Evolutionary conservation across 192 early-diverging fungal species (phyloP).

Genomic region (Entomortierella beljakovae): DNA sequence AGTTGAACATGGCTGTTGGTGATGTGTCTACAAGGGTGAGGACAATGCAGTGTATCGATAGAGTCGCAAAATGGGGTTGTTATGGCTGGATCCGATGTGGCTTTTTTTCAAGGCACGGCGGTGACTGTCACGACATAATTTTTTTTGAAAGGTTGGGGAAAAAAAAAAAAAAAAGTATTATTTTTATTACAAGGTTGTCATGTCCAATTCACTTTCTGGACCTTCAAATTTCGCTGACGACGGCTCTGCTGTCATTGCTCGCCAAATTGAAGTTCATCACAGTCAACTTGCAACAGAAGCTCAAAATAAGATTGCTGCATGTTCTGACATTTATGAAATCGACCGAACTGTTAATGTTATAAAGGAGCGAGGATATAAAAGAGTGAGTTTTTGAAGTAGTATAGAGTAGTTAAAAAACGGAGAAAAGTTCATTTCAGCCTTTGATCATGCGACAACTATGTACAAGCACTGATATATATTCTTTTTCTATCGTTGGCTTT

Average conservation of each 20-base stretch:
- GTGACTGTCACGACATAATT: background rate
- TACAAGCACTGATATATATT: no score
- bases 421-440: no score
- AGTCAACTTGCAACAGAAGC: conserved; percentile 31
- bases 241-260: conserved; percentile 72
- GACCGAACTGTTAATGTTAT: conserved; percentile 70
- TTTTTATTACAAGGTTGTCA: no score
- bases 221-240: conserved; percentile 76
- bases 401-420: no score
- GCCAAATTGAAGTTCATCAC: conserved; percentile 55
- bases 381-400: no score
- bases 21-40: background rate
- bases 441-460: no score
- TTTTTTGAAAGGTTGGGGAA: no score
- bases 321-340: conserved; percentile 68
- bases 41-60: background rate
- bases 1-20: conserved; percentile 34
- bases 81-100: background rate
- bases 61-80: background rate
- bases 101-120: background rate
- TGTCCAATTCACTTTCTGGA: conserved; percentile 58
- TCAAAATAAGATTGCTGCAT: conserved; percentile 50
- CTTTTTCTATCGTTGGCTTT: no score
- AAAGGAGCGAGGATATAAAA: conserved; percentile 55
- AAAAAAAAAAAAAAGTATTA: no score